Evolutionary conservation across 352 stramenopile genomes (phyloP).

Genomic region (Peronospora destructor): DNA sequence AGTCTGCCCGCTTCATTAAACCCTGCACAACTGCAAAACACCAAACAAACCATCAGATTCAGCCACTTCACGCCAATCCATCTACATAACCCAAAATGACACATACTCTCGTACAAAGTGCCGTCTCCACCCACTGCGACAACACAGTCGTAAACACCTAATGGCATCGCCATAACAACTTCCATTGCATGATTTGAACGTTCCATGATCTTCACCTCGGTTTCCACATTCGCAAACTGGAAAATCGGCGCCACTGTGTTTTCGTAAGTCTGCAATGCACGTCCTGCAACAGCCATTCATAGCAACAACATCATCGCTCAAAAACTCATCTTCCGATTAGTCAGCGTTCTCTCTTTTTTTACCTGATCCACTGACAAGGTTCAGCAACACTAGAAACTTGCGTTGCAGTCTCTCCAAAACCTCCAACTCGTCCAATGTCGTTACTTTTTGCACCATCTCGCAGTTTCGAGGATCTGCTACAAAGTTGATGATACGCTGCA

Average conservation of each 20-base stretch:
- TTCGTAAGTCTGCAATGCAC: constrained; percentile 47
- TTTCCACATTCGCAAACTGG: constrained; percentile 43
- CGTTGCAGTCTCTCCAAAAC: constrained; percentile 16
- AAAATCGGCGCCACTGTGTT: constrained; percentile 49
- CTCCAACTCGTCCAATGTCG: constrained; percentile 30
- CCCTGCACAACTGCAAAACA: constrained; percentile 55
- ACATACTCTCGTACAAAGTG: constrained; percentile 56
- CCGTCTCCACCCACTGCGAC: constrained; percentile 67
- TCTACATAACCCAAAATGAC: background rate
- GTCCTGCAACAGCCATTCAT: constrained; percentile 15
- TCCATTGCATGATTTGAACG: constrained; percentile 44
- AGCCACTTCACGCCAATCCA: background rate
- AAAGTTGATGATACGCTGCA: constrained; percentile 42
- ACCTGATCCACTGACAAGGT: constrained; percentile 54
- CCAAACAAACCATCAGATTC: constrained; percentile 5
- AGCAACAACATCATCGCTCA: no score
- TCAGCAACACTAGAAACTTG: constrained; percentile 66
- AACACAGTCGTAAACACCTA: constrained; percentile 56
- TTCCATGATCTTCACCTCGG: constrained; percentile 41
- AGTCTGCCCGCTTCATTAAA: constrained; percentile 63
- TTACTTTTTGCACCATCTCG: constrained; percentile 13
- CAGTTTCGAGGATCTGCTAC: constrained; percentile 42
- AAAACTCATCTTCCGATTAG: background rate
- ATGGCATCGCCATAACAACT: constrained; percentile 39
- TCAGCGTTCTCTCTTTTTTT: background rate